Evolutionary conservation across 176 grass and related monocot genomes (phyloP).

Genomic region (Avena atlantica): DNA sequence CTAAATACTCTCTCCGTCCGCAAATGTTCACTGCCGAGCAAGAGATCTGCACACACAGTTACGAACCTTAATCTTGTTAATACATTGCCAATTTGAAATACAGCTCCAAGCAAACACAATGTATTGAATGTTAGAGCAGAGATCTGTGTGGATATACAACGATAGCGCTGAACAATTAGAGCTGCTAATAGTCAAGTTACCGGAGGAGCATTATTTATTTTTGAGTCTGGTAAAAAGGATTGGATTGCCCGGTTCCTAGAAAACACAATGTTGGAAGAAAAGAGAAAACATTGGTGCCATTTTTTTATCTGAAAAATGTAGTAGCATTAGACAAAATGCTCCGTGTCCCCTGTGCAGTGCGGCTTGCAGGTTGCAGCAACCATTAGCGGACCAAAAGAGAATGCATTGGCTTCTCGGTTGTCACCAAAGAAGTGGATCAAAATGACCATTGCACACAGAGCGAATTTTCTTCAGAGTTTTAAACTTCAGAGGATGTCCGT

Average conservation of each 20-base stretch:
- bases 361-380: constrained; percentile 33
- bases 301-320: neutral
- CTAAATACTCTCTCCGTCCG: no score
- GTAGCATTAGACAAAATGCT: constrained; percentile 26
- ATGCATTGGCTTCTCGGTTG: neutral
- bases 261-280: neutral
- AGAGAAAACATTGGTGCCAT: constrained; percentile 10
- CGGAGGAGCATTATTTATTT: constrained; percentile 9
- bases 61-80: constrained; percentile 25
- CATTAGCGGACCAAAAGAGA: constrained; percentile 11
- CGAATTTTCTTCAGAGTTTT: neutral
- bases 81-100: neutral
- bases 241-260: constrained; percentile 14
- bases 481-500: neutral
- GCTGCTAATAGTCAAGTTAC: constrained; percentile 31
- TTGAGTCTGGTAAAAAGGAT: neutral
- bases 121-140: constrained; percentile 5
- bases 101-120: constrained; percentile 14
- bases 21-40: constrained; percentile 71
- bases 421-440: neutral
- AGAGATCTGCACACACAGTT: constrained; percentile 66
- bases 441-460: neutral
- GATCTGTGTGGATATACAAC: neutral
- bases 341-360: neutral
- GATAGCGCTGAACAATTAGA: constrained; percentile 27